Evolutionary conservation across 192 early-diverging fungal genomes (phyloP), one percentile per base, ranked within the genome.

Genomic region (Lobulomyces angularis): DNA sequence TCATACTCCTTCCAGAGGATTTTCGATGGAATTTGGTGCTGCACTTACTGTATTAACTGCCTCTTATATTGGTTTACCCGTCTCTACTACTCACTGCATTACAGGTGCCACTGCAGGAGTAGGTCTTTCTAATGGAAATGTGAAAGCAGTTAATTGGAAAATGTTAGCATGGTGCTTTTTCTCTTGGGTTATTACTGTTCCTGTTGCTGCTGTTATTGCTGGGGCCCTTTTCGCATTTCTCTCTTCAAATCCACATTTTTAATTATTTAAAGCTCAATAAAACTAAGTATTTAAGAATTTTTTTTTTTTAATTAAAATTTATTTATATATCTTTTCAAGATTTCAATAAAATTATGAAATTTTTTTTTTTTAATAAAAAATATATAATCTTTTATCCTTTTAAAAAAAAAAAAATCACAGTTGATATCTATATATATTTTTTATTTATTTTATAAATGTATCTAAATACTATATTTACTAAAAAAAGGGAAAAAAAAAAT

Each of bases 11-110:
- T 74, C 75, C 22, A 76, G 83, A 45, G 84, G 83, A 14, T 88
- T 88, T 63, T 57, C 76, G 27, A 80, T 77, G 39, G 83, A 84
- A 51, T 61, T 88, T 35, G 82, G 77, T 23, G 74, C 86, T 19
- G 69, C 71, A 20, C 64, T 88, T 19, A 80, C 85, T 9, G 81
- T 89, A 16, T 64, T 86, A 34, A 82, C 85, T 5, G 82, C 82
- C 40, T 82, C 81, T 32, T 80, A 80, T 57, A 50, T 89, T 25
- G 69, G 66, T 22, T 62, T 88, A 7, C 85, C 85, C 8, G 83
- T 89, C 9, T 85, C 83, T 8, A 84, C 84, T 0, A 85, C 84
- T 2, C 84, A 84, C 46, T 88, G 84, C 59, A 81, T 85, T 28
- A 80, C 77, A 27, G 83, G 86, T 35, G 75, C 84, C 19, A 79